Conservation (phyloP, 2,329 filamentous ascomycete species). For the Ramularia endophylla region DNA sequence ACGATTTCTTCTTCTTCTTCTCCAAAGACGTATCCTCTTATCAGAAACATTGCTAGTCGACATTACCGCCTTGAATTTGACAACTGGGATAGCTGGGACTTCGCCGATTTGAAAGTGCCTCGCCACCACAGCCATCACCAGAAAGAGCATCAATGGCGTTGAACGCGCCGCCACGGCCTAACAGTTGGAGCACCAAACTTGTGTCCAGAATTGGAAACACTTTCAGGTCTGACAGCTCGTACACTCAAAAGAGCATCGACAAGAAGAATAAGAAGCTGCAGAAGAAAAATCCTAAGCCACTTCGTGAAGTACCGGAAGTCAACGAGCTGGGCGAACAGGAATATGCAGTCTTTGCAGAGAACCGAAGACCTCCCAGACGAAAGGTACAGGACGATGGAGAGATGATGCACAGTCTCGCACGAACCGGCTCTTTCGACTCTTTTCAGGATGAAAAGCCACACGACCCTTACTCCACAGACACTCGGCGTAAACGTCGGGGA, state of each 20-base stretch:
- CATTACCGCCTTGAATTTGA: too few species aligned
- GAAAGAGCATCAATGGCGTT: too few species aligned
- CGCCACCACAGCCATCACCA: too few species aligned
- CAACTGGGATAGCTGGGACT: too few species aligned
- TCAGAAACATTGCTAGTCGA: too few species aligned
- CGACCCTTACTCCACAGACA: slow-evolving; percentile 13
- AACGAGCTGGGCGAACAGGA: slow-evolving; percentile 32
- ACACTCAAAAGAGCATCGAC: slow-evolving; percentile 23
- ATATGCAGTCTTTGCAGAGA: slow-evolving; percentile 25
- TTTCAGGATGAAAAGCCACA: slow-evolving; percentile 24
- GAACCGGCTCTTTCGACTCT: slow-evolving; percentile 32
- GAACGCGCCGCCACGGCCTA: slow-evolving; percentile 21
- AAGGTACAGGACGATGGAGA: slow-evolving; percentile 30
- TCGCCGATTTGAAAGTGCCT: too few species aligned
- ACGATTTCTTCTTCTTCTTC: too few species aligned
- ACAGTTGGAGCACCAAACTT: slow-evolving; percentile 25
- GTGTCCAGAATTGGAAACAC: slow-evolving; percentile 23
- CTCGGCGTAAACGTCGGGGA: slow-evolving; percentile 6
- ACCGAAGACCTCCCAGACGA: slow-evolving; percentile 12
- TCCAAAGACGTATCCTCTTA: too few species aligned
- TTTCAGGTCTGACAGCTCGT: slow-evolving; percentile 26
- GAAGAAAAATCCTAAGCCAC: slow-evolving; percentile 14
- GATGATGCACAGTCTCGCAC: slow-evolving; percentile 34
- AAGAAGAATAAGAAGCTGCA: slow-evolving; percentile 20
- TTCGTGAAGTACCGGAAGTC: slow-evolving; percentile 13